Conservation (phyloP, 495 filamentous ascomycete genomes). For the Bacidia gigantensis region DNA sequence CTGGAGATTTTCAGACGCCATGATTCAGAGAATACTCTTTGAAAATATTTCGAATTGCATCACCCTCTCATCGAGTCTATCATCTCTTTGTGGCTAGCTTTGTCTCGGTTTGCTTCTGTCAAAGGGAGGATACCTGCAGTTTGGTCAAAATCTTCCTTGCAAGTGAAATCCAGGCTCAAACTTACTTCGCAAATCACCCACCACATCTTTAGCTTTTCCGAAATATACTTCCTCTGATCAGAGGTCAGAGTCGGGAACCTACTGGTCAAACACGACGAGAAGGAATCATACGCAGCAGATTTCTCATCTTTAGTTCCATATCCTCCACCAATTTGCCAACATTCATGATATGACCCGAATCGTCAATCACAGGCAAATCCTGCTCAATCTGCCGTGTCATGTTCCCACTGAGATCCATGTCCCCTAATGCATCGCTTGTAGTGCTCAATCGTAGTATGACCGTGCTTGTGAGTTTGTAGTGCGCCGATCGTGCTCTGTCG, state of each 20-base stretch:
- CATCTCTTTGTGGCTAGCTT: constrained; percentile 80
- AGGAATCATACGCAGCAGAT: constrained; percentile 55
- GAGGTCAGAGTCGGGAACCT: constrained; percentile 5
- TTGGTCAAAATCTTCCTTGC: neutral
- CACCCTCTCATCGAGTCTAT: constrained; percentile 37
- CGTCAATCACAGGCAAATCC: constrained; percentile 77
- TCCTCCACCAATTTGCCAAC: constrained; percentile 93
- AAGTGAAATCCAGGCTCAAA: neutral
- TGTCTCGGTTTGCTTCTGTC: constrained; percentile 73
- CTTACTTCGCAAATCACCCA: constrained; percentile 89
- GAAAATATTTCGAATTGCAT: neutral
- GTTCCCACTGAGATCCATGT: constrained; percentile 89
- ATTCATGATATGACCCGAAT: constrained; percentile 89
- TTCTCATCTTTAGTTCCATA: constrained; percentile 99
- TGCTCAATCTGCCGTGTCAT: constrained; percentile 94
- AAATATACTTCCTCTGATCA: constrained; percentile 87
- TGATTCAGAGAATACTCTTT: neutral
- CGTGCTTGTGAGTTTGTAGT: constrained; percentile 96
- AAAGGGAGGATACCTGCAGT: constrained; percentile 53
- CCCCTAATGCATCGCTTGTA: constrained; percentile 56
- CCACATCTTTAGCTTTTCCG: constrained; percentile 97
- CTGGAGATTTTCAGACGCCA: too few relatives aligned
- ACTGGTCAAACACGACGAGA: neutral
- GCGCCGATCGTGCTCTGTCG: constrained; percentile 76
- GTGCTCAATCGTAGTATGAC: constrained; percentile 82